Base-by-base conservation (phyloP, 2,329 filamentous ascomycete genomes). In the Aspergillus niger region DNA sequence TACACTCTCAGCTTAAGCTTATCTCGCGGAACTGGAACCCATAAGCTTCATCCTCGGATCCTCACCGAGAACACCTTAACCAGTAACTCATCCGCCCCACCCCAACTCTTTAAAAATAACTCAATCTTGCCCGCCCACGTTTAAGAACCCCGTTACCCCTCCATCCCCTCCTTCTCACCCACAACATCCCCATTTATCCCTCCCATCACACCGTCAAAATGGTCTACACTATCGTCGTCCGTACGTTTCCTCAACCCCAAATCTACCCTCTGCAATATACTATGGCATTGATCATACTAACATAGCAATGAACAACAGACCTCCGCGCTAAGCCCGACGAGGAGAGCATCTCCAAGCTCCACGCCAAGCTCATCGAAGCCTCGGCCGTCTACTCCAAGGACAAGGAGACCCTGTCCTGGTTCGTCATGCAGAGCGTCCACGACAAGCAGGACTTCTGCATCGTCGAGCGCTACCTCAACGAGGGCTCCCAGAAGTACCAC, bases 301-400 rank as follows among this genome's bases (percentile, higher is more conserved):
- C 41, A 38, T 20, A 41, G 22, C 52, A 11, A 28, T 13, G 26
- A 15, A 47, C 7, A 0, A 28, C 28, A 62, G 61, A 63, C 56
- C 55, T 63, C 48, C 43, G 55, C 49, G 58, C 61, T 55, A 61
- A 63, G 58, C 61, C 58, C 61, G 58, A 60, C 55, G 51, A 56
- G 52, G 58, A 60, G 61, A 63, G 58, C 61, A 63, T 63, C 58
- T 78, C 81, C 63, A 90, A 89, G 76, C 79, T 92, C 60, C 85
- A 86, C 69, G 85, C 85, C 59, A 92, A 91, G 80, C 85, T 92
- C 59, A 83, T 89, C 72, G 89, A 92, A 74, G 89, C 89, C n/a
- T 87, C 87, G 61, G 83, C 86, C 63, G 83, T 91, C 64, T 91
- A 91, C 78, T 85, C 83, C 65, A 81, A 89, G 65, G 89, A 91